phyloP scores from a whole-genome alignment of 139 green algal species.

The Pseudopediastrum boryanum region DNA sequence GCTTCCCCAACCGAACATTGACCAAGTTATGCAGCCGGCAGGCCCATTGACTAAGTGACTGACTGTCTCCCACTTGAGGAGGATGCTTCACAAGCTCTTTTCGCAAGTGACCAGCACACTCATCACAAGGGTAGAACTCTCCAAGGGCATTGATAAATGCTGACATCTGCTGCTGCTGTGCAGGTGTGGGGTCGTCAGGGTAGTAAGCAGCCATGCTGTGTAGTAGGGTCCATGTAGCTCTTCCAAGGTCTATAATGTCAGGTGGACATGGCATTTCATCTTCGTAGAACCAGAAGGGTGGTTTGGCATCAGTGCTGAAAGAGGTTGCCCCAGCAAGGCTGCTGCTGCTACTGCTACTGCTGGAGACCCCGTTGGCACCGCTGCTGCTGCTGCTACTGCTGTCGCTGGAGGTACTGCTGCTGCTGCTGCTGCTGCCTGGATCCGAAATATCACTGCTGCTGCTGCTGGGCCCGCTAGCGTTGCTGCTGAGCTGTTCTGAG shows the following conservation, averaged over 20 bases:
- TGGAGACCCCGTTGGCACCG: neutral
- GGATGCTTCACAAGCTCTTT: constrained; percentile 41
- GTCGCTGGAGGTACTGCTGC: neutral
- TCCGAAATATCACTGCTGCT: neutral
- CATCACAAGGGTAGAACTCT: constrained; percentile 64
- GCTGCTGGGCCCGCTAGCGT: no score
- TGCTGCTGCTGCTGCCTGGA: constrained; percentile 12
- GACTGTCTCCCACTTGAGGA: constrained; percentile 28
- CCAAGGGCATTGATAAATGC: constrained; percentile 48
- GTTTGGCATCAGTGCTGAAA: no score
- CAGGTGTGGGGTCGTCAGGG: constrained; percentile 44
- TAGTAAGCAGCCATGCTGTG: constrained; percentile 72
- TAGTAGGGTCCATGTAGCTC: constrained; percentile 66
- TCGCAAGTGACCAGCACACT: constrained; percentile 52
- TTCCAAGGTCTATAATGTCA: constrained; percentile 53
- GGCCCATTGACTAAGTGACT: constrained; percentile 47
- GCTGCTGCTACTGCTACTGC: constrained; percentile 12
- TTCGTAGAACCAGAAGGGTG: constrained; percentile 43
- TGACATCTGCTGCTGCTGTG: constrained; percentile 56
- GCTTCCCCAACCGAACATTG: constrained; percentile 65
- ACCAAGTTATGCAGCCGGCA: constrained; percentile 67
- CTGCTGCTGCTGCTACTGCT: neutral
- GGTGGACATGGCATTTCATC: constrained; percentile 46
- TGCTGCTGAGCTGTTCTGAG: no score
- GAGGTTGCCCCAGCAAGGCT: no score